Evolutionary conservation across 768 basidiomycete species (phyloP).

Genomic region (Pisolithus microcarpus): DNA sequence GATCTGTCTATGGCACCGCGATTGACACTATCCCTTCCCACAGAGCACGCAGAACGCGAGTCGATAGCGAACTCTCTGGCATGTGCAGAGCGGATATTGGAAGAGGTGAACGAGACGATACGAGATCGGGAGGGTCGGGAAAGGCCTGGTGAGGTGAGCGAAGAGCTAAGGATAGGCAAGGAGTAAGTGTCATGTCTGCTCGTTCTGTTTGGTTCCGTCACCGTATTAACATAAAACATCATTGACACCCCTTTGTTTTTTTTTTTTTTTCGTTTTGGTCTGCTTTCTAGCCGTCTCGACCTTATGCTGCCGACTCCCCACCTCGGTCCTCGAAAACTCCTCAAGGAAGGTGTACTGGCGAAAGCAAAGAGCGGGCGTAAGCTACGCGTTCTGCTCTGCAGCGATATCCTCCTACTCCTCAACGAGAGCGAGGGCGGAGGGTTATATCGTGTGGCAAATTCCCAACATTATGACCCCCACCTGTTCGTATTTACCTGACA

Average conservation of each 20-base stretch:
- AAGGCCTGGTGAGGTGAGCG: slow-evolving; percentile 65
- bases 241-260: slow-evolving; percentile 1
- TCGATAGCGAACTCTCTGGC: slow-evolving; percentile 49
- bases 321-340: slow-evolving; percentile 68
- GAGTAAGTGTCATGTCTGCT: slow-evolving; percentile 40
- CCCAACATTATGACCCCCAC: not conserved
- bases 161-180: slow-evolving; percentile 82
- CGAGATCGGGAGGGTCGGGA: slow-evolving; percentile 79
- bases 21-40: not conserved
- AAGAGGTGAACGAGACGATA: slow-evolving; percentile 82
- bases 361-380: slow-evolving; percentile 52
- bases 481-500: not conserved
- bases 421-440: no score
- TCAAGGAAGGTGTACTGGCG: slow-evolving; percentile 70
- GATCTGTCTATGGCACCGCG: slow-evolving; percentile 1
- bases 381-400: no score
- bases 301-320: slow-evolving; percentile 84
- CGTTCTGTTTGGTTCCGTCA: no score
- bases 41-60: slow-evolving; percentile 42
- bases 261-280: no score
- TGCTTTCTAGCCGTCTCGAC: slow-evolving; percentile 57
- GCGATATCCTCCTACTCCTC: no score
- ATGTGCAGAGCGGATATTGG: slow-evolving; percentile 66
- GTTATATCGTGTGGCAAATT: slow-evolving; percentile 76
- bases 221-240: no score